Evolutionary conservation across 148 eudicot genomes (phyloP), one percentile per base, ranked within the genome.

Genomic region (Salicornia ramosissima): DNA sequence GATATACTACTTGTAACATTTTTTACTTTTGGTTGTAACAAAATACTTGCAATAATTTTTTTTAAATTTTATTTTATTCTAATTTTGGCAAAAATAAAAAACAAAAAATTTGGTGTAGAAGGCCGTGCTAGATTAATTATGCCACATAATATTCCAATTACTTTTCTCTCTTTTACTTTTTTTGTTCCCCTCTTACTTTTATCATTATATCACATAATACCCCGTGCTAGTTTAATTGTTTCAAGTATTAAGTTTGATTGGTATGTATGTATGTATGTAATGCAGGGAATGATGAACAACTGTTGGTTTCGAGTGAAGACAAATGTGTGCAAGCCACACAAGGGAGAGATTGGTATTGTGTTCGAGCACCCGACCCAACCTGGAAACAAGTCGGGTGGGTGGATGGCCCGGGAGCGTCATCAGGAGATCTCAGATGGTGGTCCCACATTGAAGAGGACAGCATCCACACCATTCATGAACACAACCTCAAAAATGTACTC

Each of bases 331-430:
- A 86, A 85, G 74, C 91, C 85, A 21, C 90, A 85, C 79, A 90
- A 71, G 54, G 97, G 97, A 3, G 97, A 94, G 64, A 86, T 90
- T 25, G 92, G 91, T 22, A 84, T 94, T 51, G 81, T 83, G 5
- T 94, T 94, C 72, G 98, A 94, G 80, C 98, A 94, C 84, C 98
- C 98, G 36, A 94, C 98, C 54, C 97, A 88, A 70, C 92, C 96
- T 0, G 98, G 97, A 0, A 90, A 94, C 85, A 75, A 81, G 33
- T 28, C 96, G 4, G 97, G 98, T 11, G 98, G 98, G 5, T 94
- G 98, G 98, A 90, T 94, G 97, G 89, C 92, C n/a, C 80, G 87
- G n/a, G 92, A 90, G 61, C 87, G 84, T 51, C 86, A 86, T 56
- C 78, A 81, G 0, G 92, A 85, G 71, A 65, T 70, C 21, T 77